phyloP scores from a whole-genome alignment of 208 protist species.

The Leishmania lainsoni region DNA sequence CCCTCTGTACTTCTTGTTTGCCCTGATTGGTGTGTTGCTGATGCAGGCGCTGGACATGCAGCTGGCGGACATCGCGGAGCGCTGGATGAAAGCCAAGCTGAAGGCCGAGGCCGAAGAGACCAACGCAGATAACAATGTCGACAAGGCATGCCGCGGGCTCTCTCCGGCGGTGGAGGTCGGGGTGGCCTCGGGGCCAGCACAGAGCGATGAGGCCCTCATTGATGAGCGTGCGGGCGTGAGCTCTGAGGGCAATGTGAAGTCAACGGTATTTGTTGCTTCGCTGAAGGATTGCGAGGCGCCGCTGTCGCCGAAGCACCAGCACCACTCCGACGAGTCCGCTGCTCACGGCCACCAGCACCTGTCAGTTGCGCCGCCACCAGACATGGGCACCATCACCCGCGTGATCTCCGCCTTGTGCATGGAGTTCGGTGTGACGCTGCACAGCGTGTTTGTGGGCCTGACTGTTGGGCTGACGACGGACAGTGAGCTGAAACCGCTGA shows the following conservation, averaged over 20 bases:
- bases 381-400: slow-evolving; percentile 28
- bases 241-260: neutral
- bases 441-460: slow-evolving; percentile 77
- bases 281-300: neutral
- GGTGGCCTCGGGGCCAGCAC: neutral
- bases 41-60: slow-evolving; percentile 63
- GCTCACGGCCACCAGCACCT: slow-evolving; percentile 38
- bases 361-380: slow-evolving; percentile 6
- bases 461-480: slow-evolving; percentile 55
- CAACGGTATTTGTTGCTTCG: neutral
- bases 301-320: neutral
- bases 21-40: slow-evolving; percentile 49
- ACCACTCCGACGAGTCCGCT: neutral
- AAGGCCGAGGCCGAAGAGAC: neutral
- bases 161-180: neutral
- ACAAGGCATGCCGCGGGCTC: neutral
- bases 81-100: slow-evolving; percentile 30
- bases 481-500: slow-evolving; percentile 45
- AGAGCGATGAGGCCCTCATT: neutral
- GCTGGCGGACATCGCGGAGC: slow-evolving; percentile 41
- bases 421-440: slow-evolving; percentile 67
- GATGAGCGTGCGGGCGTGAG: neutral
- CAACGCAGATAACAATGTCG: neutral
- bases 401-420: slow-evolving; percentile 60
- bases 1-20: slow-evolving; percentile 57